A percentile compares a stretch with the other conserved stretches of the same genome.
Evolutionary conservation across 148 eudicot genomes (phyloP).

Genomic region (Agrostemma githago): DNA sequence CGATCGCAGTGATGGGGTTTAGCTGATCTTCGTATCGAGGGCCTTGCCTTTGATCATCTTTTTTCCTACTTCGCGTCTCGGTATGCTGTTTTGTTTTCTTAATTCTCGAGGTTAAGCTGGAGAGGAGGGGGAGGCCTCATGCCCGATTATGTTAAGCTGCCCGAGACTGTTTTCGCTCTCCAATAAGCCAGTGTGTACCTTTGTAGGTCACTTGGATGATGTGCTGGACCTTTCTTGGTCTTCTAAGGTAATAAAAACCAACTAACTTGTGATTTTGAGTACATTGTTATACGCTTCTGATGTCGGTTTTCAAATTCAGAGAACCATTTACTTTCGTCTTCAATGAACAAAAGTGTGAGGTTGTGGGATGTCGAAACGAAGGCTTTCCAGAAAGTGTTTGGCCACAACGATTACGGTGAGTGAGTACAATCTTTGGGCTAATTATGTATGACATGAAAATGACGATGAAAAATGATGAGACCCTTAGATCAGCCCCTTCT

Average conservation of each 20-base stretch:
- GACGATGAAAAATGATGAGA: too few relatives aligned
- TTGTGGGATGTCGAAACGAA: slow-evolving; percentile 77
- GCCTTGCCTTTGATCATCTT: too few relatives aligned
- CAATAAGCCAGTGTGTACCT: slow-evolving; percentile 63
- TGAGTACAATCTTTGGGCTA: too few relatives aligned
- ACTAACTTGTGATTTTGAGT: background rate
- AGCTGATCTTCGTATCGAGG: too few relatives aligned
- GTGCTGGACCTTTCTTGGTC: slow-evolving; percentile 96
- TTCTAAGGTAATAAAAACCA: slow-evolving; percentile 45
- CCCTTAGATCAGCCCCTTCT: too few relatives aligned
- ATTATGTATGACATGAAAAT: too few relatives aligned
- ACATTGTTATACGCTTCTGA: background rate
- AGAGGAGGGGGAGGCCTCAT: slow-evolving; percentile 40
- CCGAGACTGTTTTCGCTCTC: slow-evolving; percentile 76
- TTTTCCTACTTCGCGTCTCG: too few relatives aligned
- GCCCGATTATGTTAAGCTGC: slow-evolving; percentile 77
- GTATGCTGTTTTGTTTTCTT: too few relatives aligned
- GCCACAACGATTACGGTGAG: slow-evolving; percentile 90
- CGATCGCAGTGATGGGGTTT: too few relatives aligned
- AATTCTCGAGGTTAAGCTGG: too few relatives aligned
- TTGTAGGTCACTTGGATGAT: slow-evolving; percentile 79
- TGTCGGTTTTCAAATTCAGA: slow-evolving; percentile 24
- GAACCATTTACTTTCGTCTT: slow-evolving; percentile 76
- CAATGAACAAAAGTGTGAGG: slow-evolving; percentile 98
- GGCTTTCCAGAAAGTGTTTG: slow-evolving; percentile 63